Conservation (phyloP, 129 eudicot genomes). For the Calendula officinalis region DNA sequence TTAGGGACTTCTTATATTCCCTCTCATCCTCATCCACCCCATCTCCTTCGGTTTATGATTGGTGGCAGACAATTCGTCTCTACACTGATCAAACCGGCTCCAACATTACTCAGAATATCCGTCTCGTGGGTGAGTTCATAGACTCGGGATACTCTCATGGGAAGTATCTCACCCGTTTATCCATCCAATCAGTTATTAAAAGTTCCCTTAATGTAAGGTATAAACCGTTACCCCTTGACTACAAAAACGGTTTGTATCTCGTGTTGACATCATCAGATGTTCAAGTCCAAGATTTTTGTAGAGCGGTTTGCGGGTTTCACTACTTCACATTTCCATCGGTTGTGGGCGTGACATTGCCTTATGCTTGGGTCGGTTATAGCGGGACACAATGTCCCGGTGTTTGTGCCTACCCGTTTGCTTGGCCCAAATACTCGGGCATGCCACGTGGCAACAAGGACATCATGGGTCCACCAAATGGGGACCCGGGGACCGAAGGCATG, state of each 20-base stretch:
- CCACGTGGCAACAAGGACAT: conserved; percentile 27
- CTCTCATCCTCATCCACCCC: conserved; percentile 44
- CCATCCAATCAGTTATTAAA: conserved; percentile 48
- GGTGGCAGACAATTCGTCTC: conserved; percentile 52
- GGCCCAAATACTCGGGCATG: conserved; percentile 41
- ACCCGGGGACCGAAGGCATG: conserved; percentile 59
- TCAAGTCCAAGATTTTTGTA: conserved; percentile 55
- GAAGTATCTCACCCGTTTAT: conserved; percentile 32
- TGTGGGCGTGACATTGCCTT: conserved; percentile 56
- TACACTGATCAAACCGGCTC: conserved; percentile 61
- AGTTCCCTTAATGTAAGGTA: conserved; percentile 18
- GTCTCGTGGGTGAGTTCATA: conserved; percentile 41
- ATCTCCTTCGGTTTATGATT: conserved; percentile 49
- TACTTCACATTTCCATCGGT: conserved; percentile 58
- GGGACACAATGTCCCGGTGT: conserved; percentile 60
- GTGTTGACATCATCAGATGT: conserved; percentile 54
- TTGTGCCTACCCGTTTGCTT: conserved; percentile 66
- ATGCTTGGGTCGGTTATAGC: conserved; percentile 68
- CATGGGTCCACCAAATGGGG: conserved; percentile 61
- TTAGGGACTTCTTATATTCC: conserved; percentile 50
- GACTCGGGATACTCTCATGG: conserved; percentile 55
- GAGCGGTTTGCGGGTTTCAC: conserved; percentile 66
- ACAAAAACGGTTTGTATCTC: conserved; percentile 47
- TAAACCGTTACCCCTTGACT: conserved; percentile 39
- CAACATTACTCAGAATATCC: conserved; percentile 37